Evolutionary conservation across 495 filamentous ascomycete species (phyloP).

Genomic region (Hypoxylon rickii): DNA sequence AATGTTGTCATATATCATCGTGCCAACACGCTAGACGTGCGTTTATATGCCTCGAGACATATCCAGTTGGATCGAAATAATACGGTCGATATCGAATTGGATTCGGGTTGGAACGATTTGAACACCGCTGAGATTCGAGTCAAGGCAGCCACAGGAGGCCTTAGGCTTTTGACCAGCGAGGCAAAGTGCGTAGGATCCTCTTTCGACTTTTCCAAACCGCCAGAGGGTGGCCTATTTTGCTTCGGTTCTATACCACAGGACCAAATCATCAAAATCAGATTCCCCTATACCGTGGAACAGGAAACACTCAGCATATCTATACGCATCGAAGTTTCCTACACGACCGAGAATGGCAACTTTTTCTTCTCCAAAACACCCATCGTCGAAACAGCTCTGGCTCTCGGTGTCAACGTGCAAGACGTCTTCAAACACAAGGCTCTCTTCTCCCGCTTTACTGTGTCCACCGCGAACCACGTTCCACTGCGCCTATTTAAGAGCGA

Average conservation of each 20-base stretch:
- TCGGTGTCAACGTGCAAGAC: slow-evolving; percentile 97
- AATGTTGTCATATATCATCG: slow-evolving; percentile 54
- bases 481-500: slow-evolving; percentile 72
- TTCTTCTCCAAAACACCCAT: slow-evolving; percentile 66
- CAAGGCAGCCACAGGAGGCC: slow-evolving; percentile 81
- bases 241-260: slow-evolving; percentile 59
- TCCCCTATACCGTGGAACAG: slow-evolving; percentile 88
- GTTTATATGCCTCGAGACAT: slow-evolving; percentile 52
- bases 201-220: slow-evolving; percentile 58
- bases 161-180: slow-evolving; percentile 79
- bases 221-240: slow-evolving; percentile 68
- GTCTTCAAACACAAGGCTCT: slow-evolving; percentile 83
- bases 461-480: slow-evolving; percentile 73
- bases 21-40: slow-evolving; percentile 52
- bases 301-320: slow-evolving; percentile 72
- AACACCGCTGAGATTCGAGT: slow-evolving; percentile 70
- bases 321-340: slow-evolving; percentile 76
- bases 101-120: slow-evolving; percentile 79
- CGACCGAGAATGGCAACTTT: slow-evolving; percentile 74
- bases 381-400: slow-evolving; percentile 71
- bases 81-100: slow-evolving; percentile 72
- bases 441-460: slow-evolving; percentile 88
- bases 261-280: slow-evolving; percentile 59
- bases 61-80: slow-evolving; percentile 79
- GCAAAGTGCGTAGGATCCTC: slow-evolving; percentile 60